Conservation (phyloP, 495 filamentous ascomycete genomes). For the Wilcoxina mikolae region DNA sequence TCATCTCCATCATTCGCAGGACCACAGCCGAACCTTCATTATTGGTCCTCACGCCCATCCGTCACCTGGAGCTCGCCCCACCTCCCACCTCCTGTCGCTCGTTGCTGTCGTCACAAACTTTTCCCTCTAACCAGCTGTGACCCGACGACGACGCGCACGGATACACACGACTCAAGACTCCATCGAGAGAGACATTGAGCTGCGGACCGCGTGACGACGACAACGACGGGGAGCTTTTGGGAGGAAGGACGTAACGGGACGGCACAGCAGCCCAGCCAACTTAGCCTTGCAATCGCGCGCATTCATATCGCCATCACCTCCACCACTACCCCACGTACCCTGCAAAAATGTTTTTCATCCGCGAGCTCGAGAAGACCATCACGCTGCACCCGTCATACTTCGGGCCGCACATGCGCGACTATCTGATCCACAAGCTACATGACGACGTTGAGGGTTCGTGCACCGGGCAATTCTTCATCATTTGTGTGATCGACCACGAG, state of each 20-base stretch:
- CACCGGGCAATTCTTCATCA: slow-evolving; percentile 85
- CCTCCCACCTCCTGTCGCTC: neutral
- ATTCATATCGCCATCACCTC: no score
- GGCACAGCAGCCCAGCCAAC: no score
- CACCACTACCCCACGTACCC: no score
- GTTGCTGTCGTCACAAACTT: neutral
- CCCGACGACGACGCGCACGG: no score
- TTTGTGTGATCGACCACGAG: slow-evolving; percentile 87
- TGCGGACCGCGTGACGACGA: neutral
- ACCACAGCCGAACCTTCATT: neutral
- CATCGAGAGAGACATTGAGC: no score
- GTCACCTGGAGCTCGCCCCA: neutral
- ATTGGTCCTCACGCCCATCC: neutral
- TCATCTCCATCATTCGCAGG: neutral
- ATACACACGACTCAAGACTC: no score
- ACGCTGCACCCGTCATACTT: slow-evolving; percentile 95
- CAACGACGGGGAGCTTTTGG: neutral
- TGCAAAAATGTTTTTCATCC: slow-evolving; percentile 85
- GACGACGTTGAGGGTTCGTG: slow-evolving; percentile 88
- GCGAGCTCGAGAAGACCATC: slow-evolving; percentile 83
- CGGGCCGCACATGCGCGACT: slow-evolving; percentile 72
- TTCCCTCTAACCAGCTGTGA: no score
- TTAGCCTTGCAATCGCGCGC: no score
- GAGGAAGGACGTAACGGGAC: no score
- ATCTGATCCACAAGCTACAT: slow-evolving; percentile 70